Conservation (phyloP, 805 yeast genomes). For the Ogataea paradorogensis region DNA sequence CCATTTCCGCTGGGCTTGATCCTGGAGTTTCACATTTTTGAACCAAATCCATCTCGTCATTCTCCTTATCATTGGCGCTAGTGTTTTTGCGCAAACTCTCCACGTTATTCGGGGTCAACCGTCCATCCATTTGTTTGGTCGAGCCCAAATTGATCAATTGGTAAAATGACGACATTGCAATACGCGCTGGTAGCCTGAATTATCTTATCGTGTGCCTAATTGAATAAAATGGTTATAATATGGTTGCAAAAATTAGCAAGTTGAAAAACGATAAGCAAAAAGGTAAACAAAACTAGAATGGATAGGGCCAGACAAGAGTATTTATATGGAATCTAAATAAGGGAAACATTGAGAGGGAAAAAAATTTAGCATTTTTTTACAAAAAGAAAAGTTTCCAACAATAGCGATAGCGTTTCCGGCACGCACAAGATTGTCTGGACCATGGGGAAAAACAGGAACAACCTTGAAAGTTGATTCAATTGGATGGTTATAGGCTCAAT, state of each 20-base stretch:
- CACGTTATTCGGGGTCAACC: conserved; percentile 25
- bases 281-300: conserved; percentile 9
- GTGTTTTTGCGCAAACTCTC: conserved; percentile 7
- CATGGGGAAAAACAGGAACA: neutral
- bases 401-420: conserved; percentile 6
- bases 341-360: conserved; percentile 11
- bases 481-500: neutral
- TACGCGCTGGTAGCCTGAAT: conserved; percentile 4
- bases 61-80: conserved; percentile 9
- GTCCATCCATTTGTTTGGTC: conserved; percentile 27
- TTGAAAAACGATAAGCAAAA: conserved; percentile 5
- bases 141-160: conserved; percentile 12
- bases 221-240: neutral
- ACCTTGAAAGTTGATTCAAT: neutral
- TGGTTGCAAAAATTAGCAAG: conserved; percentile 7
- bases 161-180: conserved; percentile 17
- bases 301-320: conserved; percentile 3
- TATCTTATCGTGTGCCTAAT: conserved; percentile 1
- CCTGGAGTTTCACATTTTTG: conserved; percentile 10
- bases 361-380: conserved; percentile 6
- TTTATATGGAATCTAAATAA: conserved; percentile 5
- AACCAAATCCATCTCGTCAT: conserved; percentile 1
- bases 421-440: conserved; percentile 1
- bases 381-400: conserved; percentile 14
- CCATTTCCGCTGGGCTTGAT: conserved; percentile 11